Percentiles rank a stretch among this genome's conserved stretches.
Evolutionary conservation across 2,329 filamentous ascomycete species (phyloP).

Genomic region (Teratosphaeriaceae sp.): DNA sequence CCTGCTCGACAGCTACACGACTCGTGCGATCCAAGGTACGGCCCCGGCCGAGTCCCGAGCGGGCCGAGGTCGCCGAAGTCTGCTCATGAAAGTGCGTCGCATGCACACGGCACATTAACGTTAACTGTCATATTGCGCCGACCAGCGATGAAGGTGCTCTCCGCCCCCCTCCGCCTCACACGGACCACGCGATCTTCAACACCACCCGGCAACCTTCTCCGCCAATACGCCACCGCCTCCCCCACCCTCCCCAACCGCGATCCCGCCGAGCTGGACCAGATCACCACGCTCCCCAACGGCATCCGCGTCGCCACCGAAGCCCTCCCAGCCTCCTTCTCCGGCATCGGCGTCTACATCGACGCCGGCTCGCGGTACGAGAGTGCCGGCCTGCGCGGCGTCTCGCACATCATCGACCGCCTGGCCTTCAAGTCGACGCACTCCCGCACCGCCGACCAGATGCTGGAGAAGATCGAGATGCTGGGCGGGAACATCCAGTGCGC

Average conservation of each 20-base stretch:
- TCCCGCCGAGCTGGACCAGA: conserved; percentile 75
- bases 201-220: too few relatives aligned
- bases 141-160: too few relatives aligned
- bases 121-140: too few relatives aligned
- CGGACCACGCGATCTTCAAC: too few relatives aligned
- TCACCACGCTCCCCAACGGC: conserved; percentile 87
- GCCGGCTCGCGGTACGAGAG: conserved; percentile 93
- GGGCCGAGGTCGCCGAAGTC: too few relatives aligned
- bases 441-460: conserved; percentile 72
- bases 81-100: too few relatives aligned
- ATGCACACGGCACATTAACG: too few relatives aligned
- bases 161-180: too few relatives aligned
- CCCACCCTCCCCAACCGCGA: conserved; percentile 40
- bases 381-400: conserved; percentile 74
- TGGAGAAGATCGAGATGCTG: conserved; percentile 78
- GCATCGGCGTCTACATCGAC: conserved; percentile 92
- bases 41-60: too few relatives aligned
- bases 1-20: too few relatives aligned
- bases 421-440: conserved; percentile 83
- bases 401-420: conserved; percentile 90
- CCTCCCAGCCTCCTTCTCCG: conserved; percentile 87
- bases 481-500: conserved; percentile 97
- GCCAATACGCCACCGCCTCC: conserved; percentile 1
- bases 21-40: too few relatives aligned
- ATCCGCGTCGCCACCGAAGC: conserved; percentile 92